These are phyloP conservation scores for Colletotrichum sp. DNA, from an alignment of 2,329 filamentous ascomycete genomes.

Conservation along the genomic window DNA sequence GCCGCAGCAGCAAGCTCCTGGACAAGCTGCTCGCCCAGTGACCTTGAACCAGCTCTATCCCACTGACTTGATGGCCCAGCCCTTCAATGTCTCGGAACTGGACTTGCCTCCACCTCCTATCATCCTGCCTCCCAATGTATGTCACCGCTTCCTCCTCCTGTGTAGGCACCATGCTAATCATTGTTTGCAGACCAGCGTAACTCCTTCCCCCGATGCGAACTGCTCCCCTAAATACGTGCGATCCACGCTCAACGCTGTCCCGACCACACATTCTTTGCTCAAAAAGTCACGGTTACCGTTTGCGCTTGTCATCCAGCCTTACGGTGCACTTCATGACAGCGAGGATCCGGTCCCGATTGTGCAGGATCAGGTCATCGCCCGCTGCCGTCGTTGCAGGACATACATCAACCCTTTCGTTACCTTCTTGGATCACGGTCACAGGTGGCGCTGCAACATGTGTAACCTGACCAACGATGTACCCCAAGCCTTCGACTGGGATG, in stretches of 20 bases:
- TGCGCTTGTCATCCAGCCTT: slow-evolving; percentile 94
- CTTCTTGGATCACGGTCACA: slow-evolving; percentile 94
- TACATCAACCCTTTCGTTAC: slow-evolving; percentile 98
- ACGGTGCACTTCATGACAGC: slow-evolving; percentile 87
- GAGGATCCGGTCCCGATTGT: slow-evolving; percentile 92
- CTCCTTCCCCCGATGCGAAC: slow-evolving; percentile 88
- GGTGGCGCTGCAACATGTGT: slow-evolving; percentile 99
- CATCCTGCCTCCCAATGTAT: slow-evolving; percentile 87
- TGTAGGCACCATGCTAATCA: neutral
- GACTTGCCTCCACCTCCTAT: slow-evolving; percentile 91
- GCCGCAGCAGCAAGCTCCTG: slow-evolving; percentile 48
- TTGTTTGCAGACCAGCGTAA: slow-evolving; percentile 75
- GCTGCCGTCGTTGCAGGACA: slow-evolving; percentile 92
- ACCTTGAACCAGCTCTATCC: slow-evolving; percentile 88
- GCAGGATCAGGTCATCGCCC: slow-evolving; percentile 95
- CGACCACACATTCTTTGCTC: slow-evolving; percentile 87
- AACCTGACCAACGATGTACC: slow-evolving; percentile 98
- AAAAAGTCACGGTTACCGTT: slow-evolving; percentile 98
- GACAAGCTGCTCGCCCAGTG: slow-evolving; percentile 44
- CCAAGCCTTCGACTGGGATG: slow-evolving; percentile 99
- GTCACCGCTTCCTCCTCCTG: slow-evolving; percentile 36
- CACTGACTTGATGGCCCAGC: slow-evolving; percentile 88
- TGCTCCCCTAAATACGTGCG: slow-evolving; percentile 93
- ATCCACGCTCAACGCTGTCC: slow-evolving; percentile 92
- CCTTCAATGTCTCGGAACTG: slow-evolving; percentile 91